These are phyloP conservation scores for Thelonectria olida DNA, from an alignment of 2,329 filamentous ascomycete species.

Conservation along the genomic window DNA sequence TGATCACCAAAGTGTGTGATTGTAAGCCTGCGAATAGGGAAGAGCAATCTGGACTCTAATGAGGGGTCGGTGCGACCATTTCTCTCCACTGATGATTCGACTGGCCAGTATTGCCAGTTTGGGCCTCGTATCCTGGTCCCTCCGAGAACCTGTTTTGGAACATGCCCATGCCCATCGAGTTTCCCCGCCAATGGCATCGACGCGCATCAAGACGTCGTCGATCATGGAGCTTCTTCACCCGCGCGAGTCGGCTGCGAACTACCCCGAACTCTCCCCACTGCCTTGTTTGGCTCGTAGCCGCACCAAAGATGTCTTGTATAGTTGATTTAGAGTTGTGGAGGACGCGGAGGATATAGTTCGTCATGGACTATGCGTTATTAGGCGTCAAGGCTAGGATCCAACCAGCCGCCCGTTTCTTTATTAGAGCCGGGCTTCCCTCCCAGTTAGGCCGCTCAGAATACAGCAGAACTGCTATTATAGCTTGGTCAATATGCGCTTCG, in stretches of 20 bases:
- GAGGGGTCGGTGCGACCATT: not conserved
- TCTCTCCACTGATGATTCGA: not conserved
- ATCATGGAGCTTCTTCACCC: constrained; percentile 7
- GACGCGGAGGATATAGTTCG: not conserved
- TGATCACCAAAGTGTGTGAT: no score
- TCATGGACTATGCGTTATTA: no score
- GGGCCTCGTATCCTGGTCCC: not conserved
- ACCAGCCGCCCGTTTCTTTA: not conserved
- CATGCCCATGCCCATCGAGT: not conserved
- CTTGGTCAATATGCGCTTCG: constrained; percentile 3
- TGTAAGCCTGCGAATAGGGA: no score
- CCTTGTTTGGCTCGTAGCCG: constrained; percentile 3
- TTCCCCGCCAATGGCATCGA: constrained; percentile 16
- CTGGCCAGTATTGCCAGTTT: not conserved
- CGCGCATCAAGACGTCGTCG: not conserved
- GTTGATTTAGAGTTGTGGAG: not conserved
- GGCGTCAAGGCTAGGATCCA: not conserved
- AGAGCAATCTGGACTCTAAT: no score
- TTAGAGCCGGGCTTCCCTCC: not conserved
- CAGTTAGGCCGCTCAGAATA: not conserved
- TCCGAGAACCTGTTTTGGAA: constrained; percentile 1
- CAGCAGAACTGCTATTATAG: not conserved
- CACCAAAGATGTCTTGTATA: constrained; percentile 13
- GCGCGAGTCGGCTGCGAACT: constrained; percentile 1
- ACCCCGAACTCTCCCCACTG: constrained; percentile 4